These are phyloP conservation scores for Cytospora piceae DNA, from an alignment of 2,329 filamentous ascomycete species.

Conservation along the genomic window DNA sequence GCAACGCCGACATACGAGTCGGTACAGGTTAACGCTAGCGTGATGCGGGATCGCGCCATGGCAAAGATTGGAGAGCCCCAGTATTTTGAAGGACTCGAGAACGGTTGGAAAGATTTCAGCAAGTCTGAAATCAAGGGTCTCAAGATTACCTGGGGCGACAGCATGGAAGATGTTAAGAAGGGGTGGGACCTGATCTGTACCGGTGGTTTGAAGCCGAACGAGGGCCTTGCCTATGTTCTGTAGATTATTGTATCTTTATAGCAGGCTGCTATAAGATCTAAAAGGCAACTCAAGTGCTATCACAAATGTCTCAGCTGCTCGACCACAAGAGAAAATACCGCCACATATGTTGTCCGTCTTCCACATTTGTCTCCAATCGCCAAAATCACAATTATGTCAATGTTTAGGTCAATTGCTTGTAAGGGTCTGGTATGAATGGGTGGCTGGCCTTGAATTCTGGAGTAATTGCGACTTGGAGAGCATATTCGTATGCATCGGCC, in stretches of 20 bases:
- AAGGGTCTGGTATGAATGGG: no score
- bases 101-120: slow-evolving; percentile 6
- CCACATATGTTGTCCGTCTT: no score
- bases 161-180: slow-evolving; percentile 10
- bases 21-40: slow-evolving; percentile 15
- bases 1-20: slow-evolving; percentile 9
- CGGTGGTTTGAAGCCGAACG: slow-evolving; percentile 2
- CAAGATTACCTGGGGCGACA: background rate
- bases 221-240: slow-evolving; percentile 11
- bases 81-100: slow-evolving; percentile 8
- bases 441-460: no score
- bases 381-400: no score
- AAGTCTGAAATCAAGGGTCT: background rate
- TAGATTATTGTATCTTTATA: background rate
- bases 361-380: no score
- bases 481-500: no score
- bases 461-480: no score
- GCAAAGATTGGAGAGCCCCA: slow-evolving; percentile 7
- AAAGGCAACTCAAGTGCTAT: background rate
- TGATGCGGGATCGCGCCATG: slow-evolving; percentile 12
- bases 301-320: no score
- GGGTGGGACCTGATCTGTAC: slow-evolving; percentile 7
- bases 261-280: background rate
- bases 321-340: no score
- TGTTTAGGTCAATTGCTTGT: no score